Percentiles rank a stretch among this genome's conserved stretches.
These are phyloP conservation scores for Plasmodium malariae DNA, from an alignment of 169 alveolate species.

Conservation along the genomic window DNA sequence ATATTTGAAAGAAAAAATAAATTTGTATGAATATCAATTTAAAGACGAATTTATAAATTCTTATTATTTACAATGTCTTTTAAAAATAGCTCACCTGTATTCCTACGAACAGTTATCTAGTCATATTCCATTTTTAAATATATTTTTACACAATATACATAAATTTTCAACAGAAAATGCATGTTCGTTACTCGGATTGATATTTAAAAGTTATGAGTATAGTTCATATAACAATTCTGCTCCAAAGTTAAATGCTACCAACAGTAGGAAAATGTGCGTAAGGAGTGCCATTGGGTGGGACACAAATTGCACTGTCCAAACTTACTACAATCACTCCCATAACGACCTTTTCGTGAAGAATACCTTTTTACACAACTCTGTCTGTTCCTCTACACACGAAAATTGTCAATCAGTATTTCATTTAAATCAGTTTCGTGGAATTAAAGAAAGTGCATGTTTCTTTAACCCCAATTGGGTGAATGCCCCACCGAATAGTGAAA, in stretches of 20 bases:
- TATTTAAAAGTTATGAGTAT: slow-evolving; percentile 22
- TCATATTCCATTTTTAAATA: slow-evolving; percentile 19
- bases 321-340: not conserved
- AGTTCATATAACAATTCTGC: not conserved
- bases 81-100: slow-evolving; percentile 23
- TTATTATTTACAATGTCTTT: slow-evolving; percentile 31
- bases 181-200: not conserved
- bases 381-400: not conserved
- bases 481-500: too few species aligned
- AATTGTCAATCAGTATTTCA: too few species aligned
- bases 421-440: too few species aligned
- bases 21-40: slow-evolving; percentile 17
- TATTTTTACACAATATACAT: slow-evolving; percentile 30
- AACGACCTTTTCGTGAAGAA: not conserved
- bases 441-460: too few species aligned
- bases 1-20: slow-evolving; percentile 28
- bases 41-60: not conserved
- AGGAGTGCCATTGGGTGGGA: not conserved
- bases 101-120: not conserved
- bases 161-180: slow-evolving; percentile 30
- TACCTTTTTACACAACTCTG: not conserved
- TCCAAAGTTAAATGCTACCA: not conserved
- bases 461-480: too few species aligned
- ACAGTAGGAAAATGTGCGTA: not conserved
- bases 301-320: too few species aligned